Percentiles rank a stretch among this genome's conserved stretches.
Evolutionary conservation across 176 grass and related monocot species (phyloP).

Genomic region (Oryza australiensis): DNA sequence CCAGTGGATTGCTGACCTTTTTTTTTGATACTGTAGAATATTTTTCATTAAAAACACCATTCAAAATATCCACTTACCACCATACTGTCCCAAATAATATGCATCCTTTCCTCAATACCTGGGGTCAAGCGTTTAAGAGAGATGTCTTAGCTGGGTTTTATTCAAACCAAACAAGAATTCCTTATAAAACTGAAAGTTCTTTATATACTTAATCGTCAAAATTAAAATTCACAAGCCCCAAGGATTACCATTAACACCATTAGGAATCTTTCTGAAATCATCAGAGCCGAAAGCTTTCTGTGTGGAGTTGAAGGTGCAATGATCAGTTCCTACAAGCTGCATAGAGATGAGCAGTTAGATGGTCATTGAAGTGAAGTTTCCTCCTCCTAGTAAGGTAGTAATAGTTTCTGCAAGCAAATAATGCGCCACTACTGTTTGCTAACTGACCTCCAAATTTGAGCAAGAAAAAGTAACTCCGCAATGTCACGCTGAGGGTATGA

Average conservation of each 20-base stretch:
- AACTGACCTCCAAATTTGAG: background rate
- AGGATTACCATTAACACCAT: conserved; percentile 86
- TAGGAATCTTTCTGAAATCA: conserved; percentile 94
- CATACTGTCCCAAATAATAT: conserved; percentile 92
- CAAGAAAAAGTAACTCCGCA: background rate
- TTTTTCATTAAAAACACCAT: background rate
- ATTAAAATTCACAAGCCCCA: background rate
- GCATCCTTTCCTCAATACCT: conserved; percentile 97
- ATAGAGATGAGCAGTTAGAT: conserved; percentile 27
- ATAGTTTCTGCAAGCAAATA: background rate
- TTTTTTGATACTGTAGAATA: background rate
- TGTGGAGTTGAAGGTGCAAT: conserved; percentile 91
- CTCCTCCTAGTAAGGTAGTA: background rate
- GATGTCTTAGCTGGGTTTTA: conserved; percentile 11
- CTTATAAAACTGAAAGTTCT: background rate
- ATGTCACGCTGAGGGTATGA: background rate
- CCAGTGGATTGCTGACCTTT: conserved; percentile 8
- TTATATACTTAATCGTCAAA: background rate
- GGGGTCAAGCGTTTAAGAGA: conserved; percentile 32
- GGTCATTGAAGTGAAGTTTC: conserved; percentile 1
- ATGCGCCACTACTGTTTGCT: background rate
- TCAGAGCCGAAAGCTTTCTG: conserved; percentile 91
- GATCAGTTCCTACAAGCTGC: conserved; percentile 98
- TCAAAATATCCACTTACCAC: conserved; percentile 69
- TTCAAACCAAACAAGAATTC: background rate